Percentiles rank a stretch among this genome's conserved stretches.
Evolutionary conservation across 192 early-diverging fungal species (phyloP).

Genomic region (Gonapodya sp.): DNA sequence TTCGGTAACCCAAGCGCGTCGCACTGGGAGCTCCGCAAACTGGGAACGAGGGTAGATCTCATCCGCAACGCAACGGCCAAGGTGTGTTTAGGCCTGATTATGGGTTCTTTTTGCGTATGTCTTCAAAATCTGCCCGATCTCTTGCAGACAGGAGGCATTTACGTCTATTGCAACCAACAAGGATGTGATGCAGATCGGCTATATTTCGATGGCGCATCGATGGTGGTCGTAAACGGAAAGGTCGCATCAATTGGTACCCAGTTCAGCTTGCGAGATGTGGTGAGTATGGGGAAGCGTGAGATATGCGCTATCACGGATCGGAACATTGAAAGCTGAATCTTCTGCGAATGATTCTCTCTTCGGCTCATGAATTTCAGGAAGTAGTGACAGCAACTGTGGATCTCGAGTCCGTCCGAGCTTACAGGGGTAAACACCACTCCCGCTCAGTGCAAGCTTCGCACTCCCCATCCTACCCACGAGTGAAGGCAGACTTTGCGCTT

Average conservation of each 20-base stretch:
- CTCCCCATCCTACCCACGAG: conserved; percentile 54
- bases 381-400: conserved; percentile 86
- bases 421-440: conserved; percentile 57
- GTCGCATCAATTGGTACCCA: conserved; percentile 83
- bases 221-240: conserved; percentile 85
- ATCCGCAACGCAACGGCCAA: conserved; percentile 84
- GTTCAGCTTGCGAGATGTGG: conserved; percentile 87
- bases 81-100: no score
- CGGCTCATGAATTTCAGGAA: conserved; percentile 45
- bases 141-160: conserved; percentile 77
- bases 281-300: conserved; percentile 20
- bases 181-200: conserved; percentile 97
- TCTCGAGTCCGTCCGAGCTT: conserved; percentile 76
- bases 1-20: conserved; percentile 91
- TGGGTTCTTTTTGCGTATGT: no score
- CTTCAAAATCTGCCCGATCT: no score
- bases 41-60: conserved; percentile 74
- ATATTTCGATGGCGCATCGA: conserved; percentile 90
- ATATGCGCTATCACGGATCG: neutral
- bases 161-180: conserved; percentile 91
- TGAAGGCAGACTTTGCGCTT: conserved; percentile 47
- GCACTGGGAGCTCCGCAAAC: conserved; percentile 94
- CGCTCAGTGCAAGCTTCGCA: conserved; percentile 69
- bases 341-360: neutral
- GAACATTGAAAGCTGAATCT: no score